Evolutionary conservation across 75 land plant species (phyloP), one percentile per base, ranked within the genome.

Genomic region (Pinus albicaulis): DNA sequence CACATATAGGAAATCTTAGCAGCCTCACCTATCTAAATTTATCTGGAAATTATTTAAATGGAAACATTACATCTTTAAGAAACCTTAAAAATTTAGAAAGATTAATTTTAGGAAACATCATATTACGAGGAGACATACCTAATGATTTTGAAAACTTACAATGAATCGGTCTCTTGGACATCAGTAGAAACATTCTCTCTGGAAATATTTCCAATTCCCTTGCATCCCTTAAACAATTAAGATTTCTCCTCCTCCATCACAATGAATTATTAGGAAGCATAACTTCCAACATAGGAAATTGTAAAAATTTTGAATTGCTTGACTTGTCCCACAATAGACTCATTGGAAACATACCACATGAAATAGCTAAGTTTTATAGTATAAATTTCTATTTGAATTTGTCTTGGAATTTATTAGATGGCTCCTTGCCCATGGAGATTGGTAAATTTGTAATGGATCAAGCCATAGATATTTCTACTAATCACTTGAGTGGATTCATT

Each of bases 111-210:
- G 69, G 76, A 4, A 55, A 61, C 55, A 92, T 89, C 72, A 64
- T 41, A 7, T 78, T 92, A 19, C 25, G 38, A 36, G 94, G 92
- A 26, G 20, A 25, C 41, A 77, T 92, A 16, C 95, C 90, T 23
- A 61, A 73, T 73, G 80, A 79, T 55, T 75, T 89, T 56, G 91
- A 86, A 58, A 79, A 81, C n/a, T 75, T 83, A 13, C 83, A 82
- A 53, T 36, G 75, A 25, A 76, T 89, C 3, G 60, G 20, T 6
- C n/a, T 38, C 13, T 56, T 80, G 16, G 71, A 74, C 52, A 1
- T 79, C 57, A 74, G 61, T 62, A 34, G 41, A 71, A 82, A 82
- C 76, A 44, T 57, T 19, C 76, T 83, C 23, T 61, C 74, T 8
- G 78, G 85, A 22, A 11, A 14, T 23, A 83, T 86, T 20, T 85